These are phyloP conservation scores for Fusarium sarcochroum DNA, from an alignment of 2,329 filamentous ascomycete genomes.

Conservation along the genomic window DNA sequence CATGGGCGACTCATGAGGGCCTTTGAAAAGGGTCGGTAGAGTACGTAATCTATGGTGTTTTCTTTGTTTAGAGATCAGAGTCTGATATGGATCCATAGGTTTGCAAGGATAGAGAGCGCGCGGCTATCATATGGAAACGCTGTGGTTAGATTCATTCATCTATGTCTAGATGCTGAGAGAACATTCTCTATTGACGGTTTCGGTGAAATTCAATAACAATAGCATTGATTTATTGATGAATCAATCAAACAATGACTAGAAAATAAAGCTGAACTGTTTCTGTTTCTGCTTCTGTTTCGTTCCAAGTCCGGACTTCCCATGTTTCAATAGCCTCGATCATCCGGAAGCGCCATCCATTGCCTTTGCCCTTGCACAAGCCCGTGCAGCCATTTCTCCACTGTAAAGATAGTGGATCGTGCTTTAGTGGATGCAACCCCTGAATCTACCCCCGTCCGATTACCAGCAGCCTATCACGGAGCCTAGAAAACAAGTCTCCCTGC, in stretches of 20 bases:
- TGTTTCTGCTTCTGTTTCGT: slow-evolving; percentile 23
- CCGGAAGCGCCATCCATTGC: slow-evolving; percentile 19
- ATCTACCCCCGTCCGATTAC: neutral
- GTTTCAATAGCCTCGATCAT: slow-evolving; percentile 3
- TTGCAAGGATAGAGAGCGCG: slow-evolving; percentile 16
- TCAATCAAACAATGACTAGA: neutral
- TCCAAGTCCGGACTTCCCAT: no score
- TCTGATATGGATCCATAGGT: no score
- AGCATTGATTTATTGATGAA: neutral
- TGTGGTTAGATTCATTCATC: no score
- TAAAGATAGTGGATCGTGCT: slow-evolving; percentile 23
- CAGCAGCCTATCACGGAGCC: slow-evolving; percentile 3
- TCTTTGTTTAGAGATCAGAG: slow-evolving; percentile 9
- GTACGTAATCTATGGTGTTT: slow-evolving; percentile 2
- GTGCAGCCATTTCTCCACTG: slow-evolving; percentile 8
- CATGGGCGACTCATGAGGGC: slow-evolving; percentile 5
- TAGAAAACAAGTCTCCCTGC: slow-evolving; percentile 20
- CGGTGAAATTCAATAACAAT: slow-evolving; percentile 2
- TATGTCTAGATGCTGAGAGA: no score
- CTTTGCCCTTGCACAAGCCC: neutral
- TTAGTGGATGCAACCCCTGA: slow-evolving; percentile 26
- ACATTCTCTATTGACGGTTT: neutral
- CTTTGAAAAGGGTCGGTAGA: neutral
- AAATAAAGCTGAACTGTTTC: neutral
- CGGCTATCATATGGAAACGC: neutral